Conservation (phyloP, 768 basidiomycete species). For the Chalciporus pseudorubinellus region DNA sequence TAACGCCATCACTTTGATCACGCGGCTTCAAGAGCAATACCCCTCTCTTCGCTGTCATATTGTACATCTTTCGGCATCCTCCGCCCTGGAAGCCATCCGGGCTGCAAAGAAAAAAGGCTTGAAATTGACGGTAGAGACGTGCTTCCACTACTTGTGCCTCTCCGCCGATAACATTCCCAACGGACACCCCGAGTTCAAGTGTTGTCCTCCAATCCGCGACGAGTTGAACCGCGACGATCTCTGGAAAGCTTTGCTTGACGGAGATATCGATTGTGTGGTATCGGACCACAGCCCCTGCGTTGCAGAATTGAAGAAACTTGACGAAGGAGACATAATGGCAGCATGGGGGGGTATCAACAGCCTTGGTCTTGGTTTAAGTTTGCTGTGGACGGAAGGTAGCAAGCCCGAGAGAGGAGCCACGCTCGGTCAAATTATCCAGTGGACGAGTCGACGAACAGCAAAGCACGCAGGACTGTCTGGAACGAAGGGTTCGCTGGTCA, state of each 20-base stretch:
- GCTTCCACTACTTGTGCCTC: slow-evolving; percentile 93
- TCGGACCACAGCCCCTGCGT: slow-evolving; percentile 96
- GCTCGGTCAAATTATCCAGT: slow-evolving; percentile 64
- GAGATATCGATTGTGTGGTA: slow-evolving; percentile 87
- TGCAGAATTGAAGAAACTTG: slow-evolving; percentile 72
- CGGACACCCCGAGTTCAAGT: slow-evolving; percentile 87
- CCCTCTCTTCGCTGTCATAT: slow-evolving; percentile 84
- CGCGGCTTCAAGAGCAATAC: slow-evolving; percentile 55
- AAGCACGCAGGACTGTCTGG: slow-evolving; percentile 70
- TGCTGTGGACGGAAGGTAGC: slow-evolving; percentile 83
- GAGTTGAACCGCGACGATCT: slow-evolving; percentile 67
- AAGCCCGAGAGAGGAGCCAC: slow-evolving; percentile 50
- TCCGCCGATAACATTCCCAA: slow-evolving; percentile 68
- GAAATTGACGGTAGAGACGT: slow-evolving; percentile 90
- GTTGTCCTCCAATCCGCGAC: slow-evolving; percentile 90
- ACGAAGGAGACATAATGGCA: slow-evolving; percentile 76
- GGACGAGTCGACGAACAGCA: slow-evolving; percentile 75
- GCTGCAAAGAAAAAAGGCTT: slow-evolving; percentile 61
- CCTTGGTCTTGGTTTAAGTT: slow-evolving; percentile 83
- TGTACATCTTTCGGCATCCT: slow-evolving; percentile 89
- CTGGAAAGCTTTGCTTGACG: slow-evolving; percentile 80
- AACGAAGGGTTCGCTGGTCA: slow-evolving; percentile 67
- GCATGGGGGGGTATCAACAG: slow-evolving; percentile 97
- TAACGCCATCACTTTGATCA: slow-evolving; percentile 78
- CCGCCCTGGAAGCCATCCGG: slow-evolving; percentile 74